phyloP scores from a whole-genome alignment of 2,329 filamentous ascomycete species.

The Fusarium sp. region DNA sequence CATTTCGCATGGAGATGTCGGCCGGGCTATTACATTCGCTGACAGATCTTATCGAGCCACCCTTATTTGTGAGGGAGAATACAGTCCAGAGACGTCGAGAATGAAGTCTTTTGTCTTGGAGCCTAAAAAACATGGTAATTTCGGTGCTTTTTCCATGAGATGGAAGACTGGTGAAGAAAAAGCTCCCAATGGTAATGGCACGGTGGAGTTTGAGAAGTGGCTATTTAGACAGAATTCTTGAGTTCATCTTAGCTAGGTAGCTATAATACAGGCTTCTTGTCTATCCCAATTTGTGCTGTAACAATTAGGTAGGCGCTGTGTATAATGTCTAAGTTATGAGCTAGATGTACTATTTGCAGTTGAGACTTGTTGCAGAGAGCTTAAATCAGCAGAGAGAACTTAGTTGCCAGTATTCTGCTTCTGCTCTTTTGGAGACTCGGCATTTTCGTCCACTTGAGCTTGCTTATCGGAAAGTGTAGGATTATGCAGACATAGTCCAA shows the following conservation, averaged over 20 bases:
- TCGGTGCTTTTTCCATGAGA: neutral
- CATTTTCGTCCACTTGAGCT: neutral
- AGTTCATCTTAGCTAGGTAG: neutral
- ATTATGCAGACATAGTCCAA: neutral
- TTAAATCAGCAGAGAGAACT: too few species aligned
- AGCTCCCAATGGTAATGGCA: too few species aligned
- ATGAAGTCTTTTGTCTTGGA: neutral
- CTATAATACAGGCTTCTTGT: neutral
- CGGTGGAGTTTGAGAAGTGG: neutral
- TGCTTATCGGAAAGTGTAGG: neutral
- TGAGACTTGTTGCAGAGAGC: too few species aligned
- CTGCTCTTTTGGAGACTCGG: neutral
- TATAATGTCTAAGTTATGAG: neutral
- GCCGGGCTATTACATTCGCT: neutral
- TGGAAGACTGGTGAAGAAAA: neutral
- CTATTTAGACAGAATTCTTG: neutral
- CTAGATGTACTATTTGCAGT: neutral
- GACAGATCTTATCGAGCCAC: neutral
- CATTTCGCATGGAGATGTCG: neutral
- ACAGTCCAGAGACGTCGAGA: neutral
- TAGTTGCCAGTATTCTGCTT: neutral
- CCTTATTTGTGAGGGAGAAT: neutral
- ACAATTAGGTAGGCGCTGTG: neutral
- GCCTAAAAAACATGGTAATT: neutral
- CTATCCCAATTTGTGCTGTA: neutral